Percentiles rank a stretch among this genome's conserved stretches.
Evolutionary conservation across 1,284 basidiomycete genomes (phyloP).

Genomic region (Malassezia sp.): DNA sequence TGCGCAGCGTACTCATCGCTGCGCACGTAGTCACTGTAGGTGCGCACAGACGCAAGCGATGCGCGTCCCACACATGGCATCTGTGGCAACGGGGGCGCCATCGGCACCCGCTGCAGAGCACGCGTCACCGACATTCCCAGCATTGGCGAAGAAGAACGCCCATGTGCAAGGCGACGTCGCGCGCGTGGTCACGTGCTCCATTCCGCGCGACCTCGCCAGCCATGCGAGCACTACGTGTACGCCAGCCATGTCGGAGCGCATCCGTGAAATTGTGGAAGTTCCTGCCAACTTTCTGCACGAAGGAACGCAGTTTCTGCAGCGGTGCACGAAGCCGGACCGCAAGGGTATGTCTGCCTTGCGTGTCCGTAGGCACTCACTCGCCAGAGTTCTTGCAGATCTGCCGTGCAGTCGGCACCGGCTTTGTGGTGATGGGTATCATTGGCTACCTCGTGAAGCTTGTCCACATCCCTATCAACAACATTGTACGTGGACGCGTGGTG

Average conservation of each 20-base stretch:
- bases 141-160: too few species aligned
- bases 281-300: constrained; percentile 85
- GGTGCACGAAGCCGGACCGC: constrained; percentile 93
- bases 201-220: too few species aligned
- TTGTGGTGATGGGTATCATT: constrained; percentile 47
- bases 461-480: constrained; percentile 46
- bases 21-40: too few species aligned
- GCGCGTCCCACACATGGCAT: too few species aligned
- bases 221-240: too few species aligned
- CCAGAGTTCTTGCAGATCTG: constrained; percentile 46
- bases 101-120: too few species aligned
- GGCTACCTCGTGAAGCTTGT: constrained; percentile 47
- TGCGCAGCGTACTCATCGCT: too few species aligned
- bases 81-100: too few species aligned
- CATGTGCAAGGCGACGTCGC: too few species aligned
- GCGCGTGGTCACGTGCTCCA: too few species aligned
- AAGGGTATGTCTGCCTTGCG: constrained; percentile 59
- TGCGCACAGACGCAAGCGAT: too few species aligned
- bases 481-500: constrained; percentile 43
- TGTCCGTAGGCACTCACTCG: neutral
- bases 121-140: too few species aligned
- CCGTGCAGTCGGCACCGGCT: constrained; percentile 43
- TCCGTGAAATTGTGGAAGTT: constrained; percentile 79
- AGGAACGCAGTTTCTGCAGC: constrained; percentile 85
- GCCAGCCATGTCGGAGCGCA: constrained; percentile 70